Conservation (phyloP, 73 alveolate species). For the Uronychia setigera region DNA sequence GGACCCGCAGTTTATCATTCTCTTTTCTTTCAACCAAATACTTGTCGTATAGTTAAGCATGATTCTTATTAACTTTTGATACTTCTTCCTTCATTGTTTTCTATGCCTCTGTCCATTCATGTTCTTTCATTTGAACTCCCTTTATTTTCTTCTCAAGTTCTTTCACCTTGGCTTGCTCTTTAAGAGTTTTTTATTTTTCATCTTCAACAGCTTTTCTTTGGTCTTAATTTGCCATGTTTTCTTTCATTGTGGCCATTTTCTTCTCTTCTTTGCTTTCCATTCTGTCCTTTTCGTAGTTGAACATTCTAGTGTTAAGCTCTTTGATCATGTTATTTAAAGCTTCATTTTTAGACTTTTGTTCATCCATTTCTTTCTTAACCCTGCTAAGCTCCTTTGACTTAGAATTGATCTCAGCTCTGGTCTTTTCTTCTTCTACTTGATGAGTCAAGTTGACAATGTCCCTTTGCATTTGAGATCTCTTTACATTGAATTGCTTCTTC, state of each 20-base stretch:
- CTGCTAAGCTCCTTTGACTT: too few relatives aligned
- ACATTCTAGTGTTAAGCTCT: not conserved
- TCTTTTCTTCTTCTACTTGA: not conserved
- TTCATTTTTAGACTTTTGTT: not conserved
- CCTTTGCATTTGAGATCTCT: not conserved
- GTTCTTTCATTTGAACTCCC: constrained; percentile 5
- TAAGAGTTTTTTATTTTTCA: constrained; percentile 16
- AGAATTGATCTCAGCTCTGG: not conserved
- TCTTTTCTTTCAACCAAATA: not conserved
- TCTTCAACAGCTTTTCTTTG: not conserved
- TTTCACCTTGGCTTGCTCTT: constrained; percentile 31
- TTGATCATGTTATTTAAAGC: not conserved
- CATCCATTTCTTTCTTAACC: not conserved
- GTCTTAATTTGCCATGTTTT: not conserved
- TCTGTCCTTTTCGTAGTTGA: not conserved
- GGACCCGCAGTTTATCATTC: not conserved
- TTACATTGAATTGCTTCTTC: not conserved
- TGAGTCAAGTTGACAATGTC: not conserved
- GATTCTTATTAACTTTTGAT: not conserved
- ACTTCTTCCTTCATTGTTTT: not conserved
- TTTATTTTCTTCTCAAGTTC: constrained; percentile 47
- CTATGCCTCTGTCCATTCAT: not conserved
- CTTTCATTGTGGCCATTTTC: not conserved
- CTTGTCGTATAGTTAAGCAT: not conserved
- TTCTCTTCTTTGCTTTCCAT: not conserved